Evolutionary conservation across 257 asterid species (phyloP).

Genomic region (Solanum pimpinellifolium): DNA sequence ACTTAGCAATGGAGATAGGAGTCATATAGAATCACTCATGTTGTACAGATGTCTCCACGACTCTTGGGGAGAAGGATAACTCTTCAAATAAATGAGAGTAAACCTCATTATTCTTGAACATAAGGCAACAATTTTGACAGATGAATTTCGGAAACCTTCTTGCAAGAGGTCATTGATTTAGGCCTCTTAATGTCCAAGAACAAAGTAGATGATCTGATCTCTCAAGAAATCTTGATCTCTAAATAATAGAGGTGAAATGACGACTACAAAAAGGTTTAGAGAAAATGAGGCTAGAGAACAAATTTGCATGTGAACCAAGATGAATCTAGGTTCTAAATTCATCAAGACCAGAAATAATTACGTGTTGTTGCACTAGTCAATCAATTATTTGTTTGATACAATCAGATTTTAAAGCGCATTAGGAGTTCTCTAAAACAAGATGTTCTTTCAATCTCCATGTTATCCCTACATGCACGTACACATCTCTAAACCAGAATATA

Average conservation of each 20-base stretch:
- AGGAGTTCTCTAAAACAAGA: background rate
- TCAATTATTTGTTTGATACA: background rate
- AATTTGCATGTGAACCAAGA: background rate
- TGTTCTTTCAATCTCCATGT: background rate
- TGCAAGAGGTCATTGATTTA: background rate
- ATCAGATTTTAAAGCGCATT: background rate
- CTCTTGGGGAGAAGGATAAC: background rate
- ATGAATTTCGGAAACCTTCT: background rate
- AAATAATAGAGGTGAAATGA: background rate
- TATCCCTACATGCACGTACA: background rate
- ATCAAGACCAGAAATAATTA: background rate
- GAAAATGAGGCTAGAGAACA: background rate
- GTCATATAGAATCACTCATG: background rate
- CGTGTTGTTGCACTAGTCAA: background rate
- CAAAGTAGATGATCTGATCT: background rate
- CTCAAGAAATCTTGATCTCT: background rate
- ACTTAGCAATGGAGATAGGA: background rate
- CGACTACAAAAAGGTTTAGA: background rate
- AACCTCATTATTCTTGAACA: background rate
- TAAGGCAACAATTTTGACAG: background rate
- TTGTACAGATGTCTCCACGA: background rate
- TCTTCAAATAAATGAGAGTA: background rate
- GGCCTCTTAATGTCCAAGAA: background rate
- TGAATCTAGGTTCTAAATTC: background rate
- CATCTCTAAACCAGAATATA: background rate